A percentile compares a stretch with the other conserved stretches of the same genome.
These are phyloP conservation scores for Geotrichum phurueaensis DNA, from an alignment of 1,139 yeast genomes.

Conservation along the genomic window DNA sequence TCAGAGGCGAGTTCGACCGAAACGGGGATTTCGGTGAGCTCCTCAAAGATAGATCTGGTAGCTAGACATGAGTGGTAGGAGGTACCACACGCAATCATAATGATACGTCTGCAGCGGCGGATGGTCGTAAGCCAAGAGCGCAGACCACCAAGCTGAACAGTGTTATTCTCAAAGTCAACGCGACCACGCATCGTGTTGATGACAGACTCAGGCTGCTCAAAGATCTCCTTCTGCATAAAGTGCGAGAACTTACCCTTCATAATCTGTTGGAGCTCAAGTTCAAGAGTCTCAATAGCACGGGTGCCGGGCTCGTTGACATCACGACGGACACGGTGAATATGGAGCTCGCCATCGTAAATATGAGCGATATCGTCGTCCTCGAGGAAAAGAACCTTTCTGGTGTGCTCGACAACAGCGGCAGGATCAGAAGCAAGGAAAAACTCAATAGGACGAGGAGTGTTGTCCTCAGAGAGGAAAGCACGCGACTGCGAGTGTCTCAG, in stretches of 20 bases:
- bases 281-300: conserved; percentile 92
- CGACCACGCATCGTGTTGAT: conserved; percentile 99
- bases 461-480: conserved; percentile 88
- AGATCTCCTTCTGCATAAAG: conserved; percentile 98
- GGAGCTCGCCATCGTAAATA: conserved; percentile 95
- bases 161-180: conserved; percentile 77
- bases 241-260: conserved; percentile 97
- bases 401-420: conserved; percentile 94
- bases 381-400: conserved; percentile 90
- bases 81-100: conserved; percentile 99
- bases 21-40: conserved; percentile 92
- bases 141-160: conserved; percentile 84
- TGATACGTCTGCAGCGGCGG: conserved; percentile 89
- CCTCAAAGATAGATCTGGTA: conserved; percentile 93
- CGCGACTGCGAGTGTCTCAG: conserved; percentile 88
- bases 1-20: conserved; percentile 96
- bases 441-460: conserved; percentile 89
- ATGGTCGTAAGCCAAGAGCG: conserved; percentile 79
- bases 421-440: conserved; percentile 96
- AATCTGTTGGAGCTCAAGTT: conserved; percentile 93
- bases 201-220: conserved; percentile 97
- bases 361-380: conserved; percentile 99
- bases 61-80: conserved; percentile 98
- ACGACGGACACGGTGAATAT: conserved; percentile 92
- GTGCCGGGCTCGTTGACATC: conserved; percentile 87